Evolutionary conservation across 345 rosid genomes (phyloP).

Genomic region (Gossypium raimondii): DNA sequence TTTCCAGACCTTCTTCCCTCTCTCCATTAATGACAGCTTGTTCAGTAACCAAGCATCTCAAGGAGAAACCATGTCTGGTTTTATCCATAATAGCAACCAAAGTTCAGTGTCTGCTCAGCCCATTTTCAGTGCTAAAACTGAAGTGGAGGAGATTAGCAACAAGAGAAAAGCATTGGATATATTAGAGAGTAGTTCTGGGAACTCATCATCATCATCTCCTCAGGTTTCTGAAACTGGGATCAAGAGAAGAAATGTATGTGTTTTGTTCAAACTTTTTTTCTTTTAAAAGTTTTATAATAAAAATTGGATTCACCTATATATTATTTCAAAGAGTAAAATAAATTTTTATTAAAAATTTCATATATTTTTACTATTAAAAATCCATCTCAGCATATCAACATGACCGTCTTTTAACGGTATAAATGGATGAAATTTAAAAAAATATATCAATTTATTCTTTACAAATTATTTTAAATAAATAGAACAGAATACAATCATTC

Average conservation of each 20-base stretch:
- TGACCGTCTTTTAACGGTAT: fast-evolving
- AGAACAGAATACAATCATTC: too few species aligned
- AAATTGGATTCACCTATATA: neutral
- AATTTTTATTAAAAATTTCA: too few species aligned
- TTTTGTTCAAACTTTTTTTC: neutral
- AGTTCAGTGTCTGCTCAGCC: constrained; percentile 22
- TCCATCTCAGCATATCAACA: too few species aligned
- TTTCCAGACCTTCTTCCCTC: constrained; percentile 36
- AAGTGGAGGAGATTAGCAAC: constrained; percentile 27
- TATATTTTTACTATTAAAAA: too few species aligned
- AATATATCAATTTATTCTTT: too few species aligned
- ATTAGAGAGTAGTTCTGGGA: constrained; percentile 31
- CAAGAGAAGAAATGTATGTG: constrained; percentile 28
- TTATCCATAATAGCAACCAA: constrained; percentile 23
- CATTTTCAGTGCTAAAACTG: constrained; percentile 26
- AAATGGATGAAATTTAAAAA: too few species aligned
- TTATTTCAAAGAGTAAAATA: too few species aligned
- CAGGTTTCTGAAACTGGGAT: constrained; percentile 30
- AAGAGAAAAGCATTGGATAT: constrained; percentile 38
- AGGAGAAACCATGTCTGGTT: constrained; percentile 20
- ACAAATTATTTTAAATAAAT: too few species aligned
- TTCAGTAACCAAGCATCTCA: constrained; percentile 25
- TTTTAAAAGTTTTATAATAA: neutral
- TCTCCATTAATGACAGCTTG: constrained; percentile 31
- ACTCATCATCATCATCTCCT: constrained; percentile 27